Evolutionary conservation across 805 yeast species (phyloP).

Genomic region (Ogataea pilisensis): DNA sequence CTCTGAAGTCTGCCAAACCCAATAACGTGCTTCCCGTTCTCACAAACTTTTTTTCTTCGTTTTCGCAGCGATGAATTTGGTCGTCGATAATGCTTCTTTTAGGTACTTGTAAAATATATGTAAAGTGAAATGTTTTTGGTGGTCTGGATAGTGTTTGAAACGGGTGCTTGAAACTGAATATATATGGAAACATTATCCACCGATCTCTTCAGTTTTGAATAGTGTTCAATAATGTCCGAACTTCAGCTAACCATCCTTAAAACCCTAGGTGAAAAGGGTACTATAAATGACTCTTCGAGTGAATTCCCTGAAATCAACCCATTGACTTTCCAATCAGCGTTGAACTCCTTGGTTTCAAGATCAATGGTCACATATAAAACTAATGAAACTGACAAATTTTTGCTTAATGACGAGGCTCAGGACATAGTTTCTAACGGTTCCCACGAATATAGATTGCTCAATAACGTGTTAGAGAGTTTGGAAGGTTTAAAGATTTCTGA

Average conservation of each 20-base stretch:
- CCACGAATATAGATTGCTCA: constrained; percentile 79
- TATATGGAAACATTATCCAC: too few species aligned
- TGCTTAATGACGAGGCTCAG: constrained; percentile 74
- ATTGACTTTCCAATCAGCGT: constrained; percentile 70
- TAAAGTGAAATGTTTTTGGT: too few species aligned
- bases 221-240: constrained; percentile 50
- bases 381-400: constrained; percentile 72
- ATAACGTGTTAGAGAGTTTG: constrained; percentile 66
- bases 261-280: constrained; percentile 56
- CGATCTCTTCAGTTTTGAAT: not conserved
- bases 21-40: not conserved
- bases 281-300: constrained; percentile 64
- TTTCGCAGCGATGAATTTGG: not conserved
- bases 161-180: too few species aligned
- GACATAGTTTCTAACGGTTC: constrained; percentile 80
- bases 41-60: not conserved
- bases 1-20: not conserved
- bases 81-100: not conserved
- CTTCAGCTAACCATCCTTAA: constrained; percentile 61
- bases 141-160: not conserved
- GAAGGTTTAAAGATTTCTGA: constrained; percentile 83
- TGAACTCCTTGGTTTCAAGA: constrained; percentile 81
- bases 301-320: constrained; percentile 65
- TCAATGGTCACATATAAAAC: constrained; percentile 72
- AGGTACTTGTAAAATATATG: not conserved